A percentile compares a stretch with the other conserved stretches of the same genome.
These are phyloP conservation scores for Colletotrichum viniferum DNA, from an alignment of 2,329 filamentous ascomycete species.

Conservation along the genomic window DNA sequence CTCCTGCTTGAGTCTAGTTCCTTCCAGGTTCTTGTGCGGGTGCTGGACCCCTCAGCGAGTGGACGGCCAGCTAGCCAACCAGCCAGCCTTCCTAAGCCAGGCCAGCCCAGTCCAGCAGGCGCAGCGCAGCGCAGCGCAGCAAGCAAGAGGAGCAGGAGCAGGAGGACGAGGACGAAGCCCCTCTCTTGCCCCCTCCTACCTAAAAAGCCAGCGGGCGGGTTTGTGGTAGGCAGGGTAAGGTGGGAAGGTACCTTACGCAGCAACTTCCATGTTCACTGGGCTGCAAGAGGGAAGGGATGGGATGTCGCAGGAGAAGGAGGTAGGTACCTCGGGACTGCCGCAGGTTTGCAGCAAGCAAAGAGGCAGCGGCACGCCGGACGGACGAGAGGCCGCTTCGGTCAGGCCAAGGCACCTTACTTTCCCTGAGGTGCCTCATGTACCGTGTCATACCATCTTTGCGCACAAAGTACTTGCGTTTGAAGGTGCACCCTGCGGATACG, in stretches of 20 bases:
- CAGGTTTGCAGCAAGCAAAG: background rate
- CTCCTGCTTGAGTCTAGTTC: too few species aligned
- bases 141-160: background rate
- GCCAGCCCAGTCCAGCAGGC: background rate
- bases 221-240: too few species aligned
- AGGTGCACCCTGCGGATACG: too few species aligned
- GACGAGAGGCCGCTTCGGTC: background rate
- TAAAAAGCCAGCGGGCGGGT: background rate
- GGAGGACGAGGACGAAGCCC: background rate
- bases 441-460: too few species aligned
- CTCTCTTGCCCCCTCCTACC: background rate
- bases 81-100: background rate
- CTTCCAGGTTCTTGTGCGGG: background rate
- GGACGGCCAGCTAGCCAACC: background rate
- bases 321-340: background rate
- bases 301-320: background rate
- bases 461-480: too few species aligned
- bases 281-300: background rate
- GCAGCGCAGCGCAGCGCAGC: background rate
- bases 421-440: background rate
- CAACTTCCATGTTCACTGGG: too few species aligned
- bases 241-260: too few species aligned
- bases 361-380: background rate
- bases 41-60: background rate
- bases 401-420: background rate